A percentile compares a stretch with the other conserved stretches of the same genome.
Conservation (phyloP, 345 rosid genomes). For the Populus simonii region DNA sequence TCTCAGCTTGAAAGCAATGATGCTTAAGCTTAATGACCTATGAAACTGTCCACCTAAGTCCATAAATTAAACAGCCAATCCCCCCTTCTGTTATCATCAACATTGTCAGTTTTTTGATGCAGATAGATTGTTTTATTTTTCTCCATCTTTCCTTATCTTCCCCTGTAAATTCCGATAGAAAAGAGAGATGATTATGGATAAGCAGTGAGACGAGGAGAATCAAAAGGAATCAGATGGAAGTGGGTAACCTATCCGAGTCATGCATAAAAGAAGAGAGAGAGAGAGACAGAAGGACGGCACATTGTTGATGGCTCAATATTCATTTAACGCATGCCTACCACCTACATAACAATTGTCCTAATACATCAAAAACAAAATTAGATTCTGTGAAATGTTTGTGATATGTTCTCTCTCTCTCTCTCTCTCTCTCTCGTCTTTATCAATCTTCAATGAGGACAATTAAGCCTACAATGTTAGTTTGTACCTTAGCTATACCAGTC, state of each 20-base stretch:
- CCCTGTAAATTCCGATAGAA: no score
- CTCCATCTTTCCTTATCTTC: not conserved
- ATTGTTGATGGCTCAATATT: not conserved
- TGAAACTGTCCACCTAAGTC: no score
- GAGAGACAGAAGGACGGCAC: not conserved
- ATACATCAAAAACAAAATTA: slow-evolving; percentile 17
- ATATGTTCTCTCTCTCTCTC: not conserved
- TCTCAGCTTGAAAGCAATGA: no score
- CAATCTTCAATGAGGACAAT: no score
- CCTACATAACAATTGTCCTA: slow-evolving; percentile 21
- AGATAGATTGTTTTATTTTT: not conserved
- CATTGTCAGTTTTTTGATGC: no score
- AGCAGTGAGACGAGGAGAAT: slow-evolving; percentile 4
- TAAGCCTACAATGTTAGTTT: no score
- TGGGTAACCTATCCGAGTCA: slow-evolving; percentile 28
- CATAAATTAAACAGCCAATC: no score
- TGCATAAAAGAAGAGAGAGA: not conserved
- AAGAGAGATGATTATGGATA: not conserved
- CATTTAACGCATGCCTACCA: slow-evolving; percentile 14
- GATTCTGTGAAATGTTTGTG: not conserved
- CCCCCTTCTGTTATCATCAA: not conserved
- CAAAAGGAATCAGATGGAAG: not conserved
- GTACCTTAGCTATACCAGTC: no score
- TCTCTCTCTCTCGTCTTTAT: not conserved
- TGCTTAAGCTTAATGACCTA: no score